These are phyloP conservation scores for Ceratocystis albifundus DNA, from an alignment of 2,329 filamentous ascomycete species.

Conservation along the genomic window DNA sequence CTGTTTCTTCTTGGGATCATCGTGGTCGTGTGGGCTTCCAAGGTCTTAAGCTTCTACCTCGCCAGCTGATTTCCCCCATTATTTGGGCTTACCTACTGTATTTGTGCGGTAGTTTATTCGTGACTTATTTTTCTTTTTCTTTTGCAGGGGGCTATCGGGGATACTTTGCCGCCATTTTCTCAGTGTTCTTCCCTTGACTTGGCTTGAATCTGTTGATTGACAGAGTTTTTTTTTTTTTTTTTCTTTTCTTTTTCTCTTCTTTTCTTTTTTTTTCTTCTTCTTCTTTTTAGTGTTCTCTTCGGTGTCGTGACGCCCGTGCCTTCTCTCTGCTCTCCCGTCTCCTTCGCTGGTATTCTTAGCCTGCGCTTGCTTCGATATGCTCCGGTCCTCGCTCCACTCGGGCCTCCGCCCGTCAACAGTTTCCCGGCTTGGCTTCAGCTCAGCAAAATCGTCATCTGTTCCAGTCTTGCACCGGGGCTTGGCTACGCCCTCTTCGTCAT, in stretches of 20 bases:
- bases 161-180: background rate
- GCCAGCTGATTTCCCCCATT: no score
- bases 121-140: background rate
- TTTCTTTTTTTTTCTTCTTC: background rate
- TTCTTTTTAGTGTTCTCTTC: background rate
- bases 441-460: background rate
- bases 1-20: no score
- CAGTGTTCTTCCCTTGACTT: background rate
- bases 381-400: slow-evolving; percentile 13
- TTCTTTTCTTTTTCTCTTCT: background rate
- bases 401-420: slow-evolving; percentile 20
- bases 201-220: background rate
- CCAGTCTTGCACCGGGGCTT: slow-evolving; percentile 6
- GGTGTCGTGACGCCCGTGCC: background rate
- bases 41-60: no score
- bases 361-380: background rate
- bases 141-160: background rate
- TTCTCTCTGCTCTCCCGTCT: background rate
- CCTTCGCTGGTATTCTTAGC: background rate
- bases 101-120: background rate
- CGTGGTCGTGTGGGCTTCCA: no score
- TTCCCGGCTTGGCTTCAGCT: background rate
- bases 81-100: background rate
- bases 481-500: slow-evolving; percentile 10
- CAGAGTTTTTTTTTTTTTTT: background rate